Evolutionary conservation across 1,284 basidiomycete species (phyloP), one percentile per base, ranked within the genome.

Genomic region (Microbotryum intermedium): DNA sequence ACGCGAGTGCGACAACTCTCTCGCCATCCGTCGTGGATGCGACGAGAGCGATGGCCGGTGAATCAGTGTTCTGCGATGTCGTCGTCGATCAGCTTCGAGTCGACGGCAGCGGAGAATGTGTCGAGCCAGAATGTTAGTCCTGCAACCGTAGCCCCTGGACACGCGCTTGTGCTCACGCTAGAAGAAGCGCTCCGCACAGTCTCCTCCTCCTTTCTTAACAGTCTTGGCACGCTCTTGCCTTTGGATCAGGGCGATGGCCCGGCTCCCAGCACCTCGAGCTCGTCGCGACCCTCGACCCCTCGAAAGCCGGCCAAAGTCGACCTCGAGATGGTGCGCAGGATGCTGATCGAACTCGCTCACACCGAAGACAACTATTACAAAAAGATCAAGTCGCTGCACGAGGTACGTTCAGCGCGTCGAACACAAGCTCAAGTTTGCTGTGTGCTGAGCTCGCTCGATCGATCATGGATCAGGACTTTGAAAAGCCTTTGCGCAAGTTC

Each of bases 1-100:
- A 23, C 46, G 26, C 46, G 11, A 23, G 23, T 48, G 21, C 46
- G 9, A 51, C 50, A 25, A 51, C 25, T 6, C 23, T 29, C 50
- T n/a, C 25, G n/a, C 11, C 26, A 11, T n/a, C 29, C 50, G 7
- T 10, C 26, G 28, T 23, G 23, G 34, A 39, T 4, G 34, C 34
- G 18, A 39, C 13, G 13, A 39, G 34, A 39, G 18, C 34, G 11
- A 39, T 39, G 10, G 34, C 34, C 2, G 11, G 34, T 39, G 13
- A 11, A 18, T 39, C 50, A 6, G 65, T 66, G 30, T 61, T 66
- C 18, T 66, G 65, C 47, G 65, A 66, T 42, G 52, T 66, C 42
- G 62, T 66, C 8, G 23, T 66, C 4, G 56, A 61, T 23, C 55
- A 59, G 6, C 21, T 59, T 1, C 57, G 59, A 39, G 13, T 55